Evolutionary conservation across 768 basidiomycete genomes (phyloP), one percentile per base, ranked within the genome.

Genomic region (Ephemerocybe angulata): DNA sequence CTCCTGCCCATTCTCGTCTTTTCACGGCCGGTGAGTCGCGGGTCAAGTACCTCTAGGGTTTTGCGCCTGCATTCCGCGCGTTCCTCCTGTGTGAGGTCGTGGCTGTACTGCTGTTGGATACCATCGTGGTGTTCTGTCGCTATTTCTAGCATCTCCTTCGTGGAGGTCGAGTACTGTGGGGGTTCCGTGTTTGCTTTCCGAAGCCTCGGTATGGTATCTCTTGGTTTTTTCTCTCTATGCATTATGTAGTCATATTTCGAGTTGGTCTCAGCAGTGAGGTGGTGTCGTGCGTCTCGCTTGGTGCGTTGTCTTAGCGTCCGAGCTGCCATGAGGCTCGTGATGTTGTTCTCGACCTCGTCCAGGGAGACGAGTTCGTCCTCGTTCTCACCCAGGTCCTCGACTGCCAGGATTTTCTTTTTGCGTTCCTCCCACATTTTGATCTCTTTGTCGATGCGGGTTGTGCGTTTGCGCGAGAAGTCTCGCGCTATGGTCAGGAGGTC

Each of bases 111-210:
- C 19, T 29, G 15, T 50, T 76, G 72, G 0, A 75, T 61, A 1
- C 59, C 10, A 0, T 67, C 47, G 46, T 74, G 69, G 49, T 70
- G 62, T 17, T 63, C 19, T n/a, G 48, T 54, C 0, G 70, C 67
- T 0, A 73, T 48, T 0, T 70, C 50, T 0, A 70, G 66, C 73
- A 76, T 76, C n/a, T 67, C 43, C 0, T 55, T 8, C 0, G 70
- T 65, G 0, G 49, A 37, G 1, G 55, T 68, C 35, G 59, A 56
- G 29, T 63, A 68, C 43, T 8, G n/a, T 19, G 21, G 8, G 25
- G 37, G 35, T 11, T 47, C 1, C 15, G n/a, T 12, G 24, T 22
- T 25, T 40, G 52, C 43, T 38, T 1, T 56, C 37, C 38, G 25
- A 3, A 49, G 57, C n/a, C 51, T 55, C 4, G 21, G 37, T 11